phyloP scores from a whole-genome alignment of 148 eudicot genomes.

The Arctostaphylos glauca region DNA sequence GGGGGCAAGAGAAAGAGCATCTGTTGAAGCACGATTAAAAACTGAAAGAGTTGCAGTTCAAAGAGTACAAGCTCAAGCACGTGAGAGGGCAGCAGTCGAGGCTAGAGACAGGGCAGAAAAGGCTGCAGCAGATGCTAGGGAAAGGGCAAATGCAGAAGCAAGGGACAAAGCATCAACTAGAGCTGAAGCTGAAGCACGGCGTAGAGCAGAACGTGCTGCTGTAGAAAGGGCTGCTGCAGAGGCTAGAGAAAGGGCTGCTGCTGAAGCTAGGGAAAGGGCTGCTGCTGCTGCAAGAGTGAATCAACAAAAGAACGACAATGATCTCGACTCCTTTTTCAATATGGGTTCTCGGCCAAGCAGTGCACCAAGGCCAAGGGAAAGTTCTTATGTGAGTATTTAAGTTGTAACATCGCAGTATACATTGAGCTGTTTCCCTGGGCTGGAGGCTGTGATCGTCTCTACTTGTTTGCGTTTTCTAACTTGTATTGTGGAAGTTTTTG shows the following conservation, averaged over 20 bases:
- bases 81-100: conserved; percentile 86
- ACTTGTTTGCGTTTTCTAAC: neutral
- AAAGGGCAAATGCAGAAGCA: conserved; percentile 62
- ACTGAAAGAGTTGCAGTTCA: conserved; percentile 78
- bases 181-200: conserved; percentile 46
- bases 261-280: conserved; percentile 23
- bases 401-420: conserved; percentile 7
- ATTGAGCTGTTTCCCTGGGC: neutral
- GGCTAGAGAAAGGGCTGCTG: conserved; percentile 57
- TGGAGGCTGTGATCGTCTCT: conserved; percentile 7
- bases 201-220: conserved; percentile 52
- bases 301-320: conserved; percentile 79
- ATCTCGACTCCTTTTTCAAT: conserved; percentile 83
- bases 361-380: conserved; percentile 77
- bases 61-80: conserved; percentile 86
- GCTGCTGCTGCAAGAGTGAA: conserved; percentile 59
- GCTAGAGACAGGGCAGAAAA: conserved; percentile 84
- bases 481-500: neutral
- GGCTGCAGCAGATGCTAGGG: conserved; percentile 76
- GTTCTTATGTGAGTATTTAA: conserved; percentile 58
- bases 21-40: conserved; percentile 37
- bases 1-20: conserved; percentile 24
- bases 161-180: conserved; percentile 46
- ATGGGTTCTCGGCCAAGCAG: conserved; percentile 78
- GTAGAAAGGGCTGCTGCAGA: conserved; percentile 58